Evolutionary conservation across 495 filamentous ascomycete species (phyloP).

Genomic region (Penicillium malachiteum): DNA sequence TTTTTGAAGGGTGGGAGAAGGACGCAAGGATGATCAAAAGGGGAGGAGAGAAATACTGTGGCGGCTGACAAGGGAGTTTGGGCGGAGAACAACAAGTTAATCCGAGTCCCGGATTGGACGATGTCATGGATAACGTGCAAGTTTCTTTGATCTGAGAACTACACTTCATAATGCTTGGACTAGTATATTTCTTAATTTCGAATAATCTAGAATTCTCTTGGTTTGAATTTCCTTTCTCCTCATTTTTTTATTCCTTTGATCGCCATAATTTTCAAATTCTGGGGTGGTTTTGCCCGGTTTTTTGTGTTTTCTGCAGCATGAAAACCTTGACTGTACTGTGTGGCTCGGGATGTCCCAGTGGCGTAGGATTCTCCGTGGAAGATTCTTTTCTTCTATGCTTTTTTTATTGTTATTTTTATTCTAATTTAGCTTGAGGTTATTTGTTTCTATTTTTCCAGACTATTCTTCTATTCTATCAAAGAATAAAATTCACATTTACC

Average conservation of each 20-base stretch:
- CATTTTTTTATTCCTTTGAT: too few species aligned
- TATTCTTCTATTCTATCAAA: neutral
- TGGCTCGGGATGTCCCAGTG: neutral
- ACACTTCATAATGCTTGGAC: too few species aligned
- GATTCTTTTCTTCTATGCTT: neutral
- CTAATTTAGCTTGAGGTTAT: neutral
- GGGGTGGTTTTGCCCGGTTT: neutral
- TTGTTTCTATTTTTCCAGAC: too few species aligned
- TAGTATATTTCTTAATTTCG: too few species aligned
- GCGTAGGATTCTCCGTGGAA: neutral
- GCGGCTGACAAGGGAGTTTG: slow-evolving; percentile 42
- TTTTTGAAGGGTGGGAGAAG: slow-evolving; percentile 7
- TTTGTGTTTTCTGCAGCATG: neutral
- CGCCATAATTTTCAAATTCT: neutral
- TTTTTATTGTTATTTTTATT: neutral
- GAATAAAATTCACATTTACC: neutral
- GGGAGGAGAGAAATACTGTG: slow-evolving; percentile 30
- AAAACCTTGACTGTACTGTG: neutral
- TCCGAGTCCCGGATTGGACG: slow-evolving; percentile 28
- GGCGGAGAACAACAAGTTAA: slow-evolving; percentile 38
- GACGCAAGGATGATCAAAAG: slow-evolving; percentile 25
- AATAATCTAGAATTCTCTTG: too few species aligned
- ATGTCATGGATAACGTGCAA: slow-evolving; percentile 19
- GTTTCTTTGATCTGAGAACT: neutral
- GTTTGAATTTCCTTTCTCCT: too few species aligned